Evolutionary conservation across 1,284 basidiomycete genomes (phyloP), one percentile per base, ranked within the genome.

Genomic region (Marasmius oreades): DNA sequence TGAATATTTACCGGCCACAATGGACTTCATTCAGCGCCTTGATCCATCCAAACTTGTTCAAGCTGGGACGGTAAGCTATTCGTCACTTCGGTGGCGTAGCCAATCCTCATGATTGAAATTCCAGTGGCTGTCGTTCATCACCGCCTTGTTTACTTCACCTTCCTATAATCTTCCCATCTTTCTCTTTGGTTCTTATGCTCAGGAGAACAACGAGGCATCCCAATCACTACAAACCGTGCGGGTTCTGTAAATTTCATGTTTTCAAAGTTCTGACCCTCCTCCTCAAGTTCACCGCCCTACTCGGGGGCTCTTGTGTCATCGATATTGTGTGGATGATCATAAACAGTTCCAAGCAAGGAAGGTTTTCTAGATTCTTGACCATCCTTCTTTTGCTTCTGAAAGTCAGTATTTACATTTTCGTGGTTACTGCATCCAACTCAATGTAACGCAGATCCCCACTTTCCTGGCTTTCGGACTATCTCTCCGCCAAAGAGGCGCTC

Each of bases 11-110:
- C 56, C 39, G 42, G 22, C 46, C 44, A 57, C 23, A 16, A 88
- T 88, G 85, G 89, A 91, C 62, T 88, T 88, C 60, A 60, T 86
- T 8, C 87, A 88, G 65, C 74, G 75, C 36, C 78, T 91, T 51
- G 89, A 91, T 64, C 81, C 87, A 23, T 78, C 78, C 2, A 88
- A 85, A 65, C 79, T 91, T 23, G 77, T 86, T 12, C 68, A 87
- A n/a, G 76, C 70, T 22, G 82, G 82, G 57, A 80, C 86, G 23
- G 89, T 90, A 63, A 52, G 77, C 69, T 37, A 31, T 31, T 52
- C 18, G 44, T 26, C 39, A 18, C 18, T 28, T 5, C 36, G 20
- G 34, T 26, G 23, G 10, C 10, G 28, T 47, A 59, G 28, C 57
- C 18, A 28, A 22, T 28, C 26, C 43, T 24, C 16, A 7, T 31